Conservation (phyloP, 73 alveolate species). For the Blepharisma stoltei region DNA sequence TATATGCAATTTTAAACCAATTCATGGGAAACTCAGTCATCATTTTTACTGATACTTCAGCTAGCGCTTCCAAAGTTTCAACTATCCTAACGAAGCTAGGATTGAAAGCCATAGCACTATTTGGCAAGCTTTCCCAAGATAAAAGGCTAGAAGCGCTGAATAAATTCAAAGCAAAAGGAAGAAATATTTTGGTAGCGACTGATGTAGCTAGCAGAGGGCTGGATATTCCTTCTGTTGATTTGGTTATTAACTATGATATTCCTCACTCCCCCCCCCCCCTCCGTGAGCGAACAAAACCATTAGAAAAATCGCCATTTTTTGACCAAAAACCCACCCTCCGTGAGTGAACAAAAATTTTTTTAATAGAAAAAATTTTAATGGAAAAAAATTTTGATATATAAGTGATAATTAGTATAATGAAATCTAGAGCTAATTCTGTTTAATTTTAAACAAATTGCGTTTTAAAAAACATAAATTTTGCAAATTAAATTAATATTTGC, state of each 20-base stretch:
- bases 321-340: no score
- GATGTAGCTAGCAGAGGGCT: conserved; percentile 96
- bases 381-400: no score
- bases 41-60: conserved; percentile 85
- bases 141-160: conserved; percentile 51
- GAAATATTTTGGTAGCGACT: conserved; percentile 88
- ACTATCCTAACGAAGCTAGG: conserved; percentile 72
- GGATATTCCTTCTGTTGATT: conserved; percentile 93
- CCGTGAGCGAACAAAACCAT: no score
- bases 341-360: no score
- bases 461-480: no score
- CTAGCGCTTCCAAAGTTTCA: conserved; percentile 74
- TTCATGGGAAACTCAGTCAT: conserved; percentile 71
- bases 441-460: no score
- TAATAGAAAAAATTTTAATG: no score
- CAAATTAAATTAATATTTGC: no score
- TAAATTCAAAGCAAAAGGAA: conserved; percentile 75
- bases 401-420: no score
- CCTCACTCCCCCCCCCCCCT: no score
- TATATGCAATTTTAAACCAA: conserved; percentile 21
- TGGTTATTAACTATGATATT: conserved; percentile 80
- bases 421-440: no score
- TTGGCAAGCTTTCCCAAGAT: conserved; percentile 57
- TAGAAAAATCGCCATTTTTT: no score
- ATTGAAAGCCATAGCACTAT: conserved; percentile 46